Evolutionary conservation across 345 rosid genomes (phyloP).

Genomic region (Cardamine occulta): DNA sequence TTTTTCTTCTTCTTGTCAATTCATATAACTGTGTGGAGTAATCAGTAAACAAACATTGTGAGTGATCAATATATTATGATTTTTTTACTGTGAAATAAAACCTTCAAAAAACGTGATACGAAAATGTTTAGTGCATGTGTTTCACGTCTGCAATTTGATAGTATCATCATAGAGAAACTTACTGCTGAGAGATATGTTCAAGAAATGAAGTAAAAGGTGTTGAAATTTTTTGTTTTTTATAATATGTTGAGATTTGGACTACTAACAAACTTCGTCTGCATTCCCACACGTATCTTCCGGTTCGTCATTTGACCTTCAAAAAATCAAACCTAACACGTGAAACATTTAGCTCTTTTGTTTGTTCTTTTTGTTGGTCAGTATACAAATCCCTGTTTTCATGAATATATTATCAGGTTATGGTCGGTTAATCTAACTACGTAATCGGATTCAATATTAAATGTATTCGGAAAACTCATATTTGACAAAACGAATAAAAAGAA

Average conservation of each 20-base stretch:
- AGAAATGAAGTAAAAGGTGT: conserved; percentile 23
- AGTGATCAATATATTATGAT: not conserved
- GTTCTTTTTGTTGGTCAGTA: conserved; percentile 21
- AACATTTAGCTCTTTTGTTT: conserved; percentile 37
- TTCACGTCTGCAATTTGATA: not conserved
- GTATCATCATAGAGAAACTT: not conserved
- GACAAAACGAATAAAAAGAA: not conserved
- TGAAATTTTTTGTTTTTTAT: conserved; percentile 18
- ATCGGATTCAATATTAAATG: not conserved
- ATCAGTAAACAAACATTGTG: not conserved
- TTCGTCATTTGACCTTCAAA: conserved; percentile 39
- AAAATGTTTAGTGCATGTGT: conserved; percentile 1
- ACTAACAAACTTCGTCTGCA: conserved; percentile 35
- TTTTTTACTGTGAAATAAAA: not conserved
- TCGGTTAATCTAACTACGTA: conserved; percentile 15
- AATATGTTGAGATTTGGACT: conserved; percentile 30
- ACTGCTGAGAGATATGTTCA: not conserved
- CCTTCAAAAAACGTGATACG: not conserved
- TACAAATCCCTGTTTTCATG: conserved; percentile 25
- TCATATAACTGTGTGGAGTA: not conserved
- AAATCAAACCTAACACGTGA: conserved; percentile 43
- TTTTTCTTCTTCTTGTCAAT: not conserved
- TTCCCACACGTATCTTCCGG: conserved; percentile 29
- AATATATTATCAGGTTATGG: not conserved
- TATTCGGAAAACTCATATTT: not conserved